These are phyloP conservation scores for Purshia tridentata DNA, from an alignment of 306 rosid species.

Conservation along the genomic window DNA sequence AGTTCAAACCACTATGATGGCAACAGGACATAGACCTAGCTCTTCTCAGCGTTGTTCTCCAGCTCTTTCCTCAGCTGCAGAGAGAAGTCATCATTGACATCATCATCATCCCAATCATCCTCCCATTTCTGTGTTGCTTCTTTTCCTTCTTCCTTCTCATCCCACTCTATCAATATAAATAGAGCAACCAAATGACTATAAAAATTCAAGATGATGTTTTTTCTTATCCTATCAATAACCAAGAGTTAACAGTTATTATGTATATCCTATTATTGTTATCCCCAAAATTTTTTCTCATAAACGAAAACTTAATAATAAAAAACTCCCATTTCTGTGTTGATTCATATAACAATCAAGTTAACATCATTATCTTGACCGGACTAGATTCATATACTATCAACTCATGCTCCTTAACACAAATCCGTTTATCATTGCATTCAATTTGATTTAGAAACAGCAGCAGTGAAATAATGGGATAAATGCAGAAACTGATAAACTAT, in stretches of 20 bases:
- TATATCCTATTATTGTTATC: background rate
- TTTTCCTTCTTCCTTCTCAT: slow-evolving; percentile 63
- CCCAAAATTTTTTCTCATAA: background rate
- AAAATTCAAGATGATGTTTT: background rate
- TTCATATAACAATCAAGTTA: background rate
- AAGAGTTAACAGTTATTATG: background rate
- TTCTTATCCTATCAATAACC: background rate
- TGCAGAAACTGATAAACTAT: background rate
- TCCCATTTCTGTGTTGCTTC: slow-evolving; percentile 80
- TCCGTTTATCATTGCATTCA: background rate
- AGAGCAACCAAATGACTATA: background rate
- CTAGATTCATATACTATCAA: background rate
- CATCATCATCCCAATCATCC: slow-evolving; percentile 91
- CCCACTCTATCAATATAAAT: slow-evolving; percentile 52
- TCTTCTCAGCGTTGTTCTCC: slow-evolving; percentile 58
- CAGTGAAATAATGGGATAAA: background rate
- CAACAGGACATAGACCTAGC: background rate
- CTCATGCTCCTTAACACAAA: background rate
- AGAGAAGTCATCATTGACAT: slow-evolving; percentile 84
- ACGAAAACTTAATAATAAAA: background rate
- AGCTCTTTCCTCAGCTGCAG: slow-evolving; percentile 70
- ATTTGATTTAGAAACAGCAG: background rate
- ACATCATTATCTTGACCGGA: background rate
- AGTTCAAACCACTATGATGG: background rate
- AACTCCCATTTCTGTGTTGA: background rate